Percentiles rank a stretch among this genome's conserved stretches.
phyloP scores from a whole-genome alignment of 805 yeast species.

The Saccharomyces mikatae region DNA sequence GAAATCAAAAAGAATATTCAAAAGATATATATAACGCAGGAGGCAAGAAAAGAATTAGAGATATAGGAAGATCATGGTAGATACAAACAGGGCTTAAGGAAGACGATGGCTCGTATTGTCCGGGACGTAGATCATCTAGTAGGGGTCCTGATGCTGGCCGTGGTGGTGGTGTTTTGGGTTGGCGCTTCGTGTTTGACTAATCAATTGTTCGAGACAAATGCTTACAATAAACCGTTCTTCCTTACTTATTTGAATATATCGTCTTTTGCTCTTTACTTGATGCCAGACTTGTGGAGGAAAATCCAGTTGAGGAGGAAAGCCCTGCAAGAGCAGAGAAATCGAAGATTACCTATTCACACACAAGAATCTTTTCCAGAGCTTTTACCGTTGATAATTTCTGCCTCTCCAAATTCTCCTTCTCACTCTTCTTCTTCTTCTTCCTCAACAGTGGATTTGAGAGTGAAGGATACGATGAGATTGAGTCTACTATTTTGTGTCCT shows the following conservation, averaged over 20 bases:
- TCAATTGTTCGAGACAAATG: slow-evolving; percentile 53
- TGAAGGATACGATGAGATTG: slow-evolving; percentile 53
- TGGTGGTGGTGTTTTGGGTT: slow-evolving; percentile 83
- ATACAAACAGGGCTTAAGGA: neutral
- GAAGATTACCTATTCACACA: neutral
- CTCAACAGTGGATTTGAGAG: slow-evolving; percentile 9
- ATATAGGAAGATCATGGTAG: neutral
- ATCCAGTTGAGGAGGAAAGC: slow-evolving; percentile 21
- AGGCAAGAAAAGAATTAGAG: neutral
- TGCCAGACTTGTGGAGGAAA: slow-evolving; percentile 37
- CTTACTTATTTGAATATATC: slow-evolving; percentile 85
- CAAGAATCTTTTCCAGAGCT: neutral
- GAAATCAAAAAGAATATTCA: neutral
- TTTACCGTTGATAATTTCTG: neutral
- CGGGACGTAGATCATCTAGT: slow-evolving; percentile 37
- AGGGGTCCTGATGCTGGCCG: slow-evolving; percentile 54
- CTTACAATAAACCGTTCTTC: slow-evolving; percentile 79
- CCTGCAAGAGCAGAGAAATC: slow-evolving; percentile 2
- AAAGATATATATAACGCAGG: neutral
- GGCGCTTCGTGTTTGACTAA: slow-evolving; percentile 74
- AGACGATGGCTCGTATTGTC: neutral
- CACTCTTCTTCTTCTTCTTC: slow-evolving; percentile 9
- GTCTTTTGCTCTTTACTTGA: slow-evolving; percentile 64
- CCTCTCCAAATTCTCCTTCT: slow-evolving; percentile 8
- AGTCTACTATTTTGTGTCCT: slow-evolving; percentile 70